These are phyloP conservation scores for Yarrowia galli DNA, from an alignment of 1,139 yeast species.

Conservation along the genomic window DNA sequence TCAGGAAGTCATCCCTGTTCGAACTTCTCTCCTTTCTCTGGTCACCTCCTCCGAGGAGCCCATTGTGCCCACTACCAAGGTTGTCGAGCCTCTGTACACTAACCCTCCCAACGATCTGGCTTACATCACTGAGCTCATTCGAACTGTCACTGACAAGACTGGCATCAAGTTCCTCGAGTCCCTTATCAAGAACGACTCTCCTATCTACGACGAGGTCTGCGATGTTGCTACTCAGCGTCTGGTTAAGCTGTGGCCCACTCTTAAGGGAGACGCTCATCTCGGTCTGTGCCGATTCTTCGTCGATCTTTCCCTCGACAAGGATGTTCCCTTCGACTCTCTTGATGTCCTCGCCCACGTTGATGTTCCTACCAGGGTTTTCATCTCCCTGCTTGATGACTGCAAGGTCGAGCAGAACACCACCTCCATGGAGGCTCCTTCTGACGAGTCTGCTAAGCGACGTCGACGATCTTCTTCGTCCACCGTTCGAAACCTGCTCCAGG, in stretches of 20 bases:
- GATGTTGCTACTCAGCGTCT: constrained; percentile 61
- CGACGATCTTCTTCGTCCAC: constrained; percentile 83
- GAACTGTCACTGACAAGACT: constrained; percentile 35
- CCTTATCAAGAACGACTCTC: constrained; percentile 54
- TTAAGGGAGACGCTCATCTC: constrained; percentile 66
- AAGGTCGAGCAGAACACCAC: constrained; percentile 55
- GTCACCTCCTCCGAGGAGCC: constrained; percentile 45
- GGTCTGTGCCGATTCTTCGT: constrained; percentile 65
- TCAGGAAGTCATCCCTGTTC: constrained; percentile 57
- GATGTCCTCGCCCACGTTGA: constrained; percentile 60
- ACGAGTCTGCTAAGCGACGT: constrained; percentile 55
- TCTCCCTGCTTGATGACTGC: constrained; percentile 59
- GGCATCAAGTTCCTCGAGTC: constrained; percentile 69
- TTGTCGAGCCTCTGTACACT: constrained; percentile 34
- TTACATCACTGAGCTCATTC: constrained; percentile 19
- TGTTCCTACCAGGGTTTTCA: constrained; percentile 58
- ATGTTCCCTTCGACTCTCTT: constrained; percentile 61
- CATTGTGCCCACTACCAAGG: constrained; percentile 33
- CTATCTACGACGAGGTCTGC: constrained; percentile 58
- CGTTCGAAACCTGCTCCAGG: constrained; percentile 52
- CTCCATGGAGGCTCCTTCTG: constrained; percentile 62
- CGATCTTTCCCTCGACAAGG: constrained; percentile 60
- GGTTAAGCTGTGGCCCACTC: constrained; percentile 59
- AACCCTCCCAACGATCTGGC: constrained; percentile 31
- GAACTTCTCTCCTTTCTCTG: constrained; percentile 54